Base-by-base conservation (phyloP, 164 flowering plant genomes). In the Amborella trichopoda region DNA sequence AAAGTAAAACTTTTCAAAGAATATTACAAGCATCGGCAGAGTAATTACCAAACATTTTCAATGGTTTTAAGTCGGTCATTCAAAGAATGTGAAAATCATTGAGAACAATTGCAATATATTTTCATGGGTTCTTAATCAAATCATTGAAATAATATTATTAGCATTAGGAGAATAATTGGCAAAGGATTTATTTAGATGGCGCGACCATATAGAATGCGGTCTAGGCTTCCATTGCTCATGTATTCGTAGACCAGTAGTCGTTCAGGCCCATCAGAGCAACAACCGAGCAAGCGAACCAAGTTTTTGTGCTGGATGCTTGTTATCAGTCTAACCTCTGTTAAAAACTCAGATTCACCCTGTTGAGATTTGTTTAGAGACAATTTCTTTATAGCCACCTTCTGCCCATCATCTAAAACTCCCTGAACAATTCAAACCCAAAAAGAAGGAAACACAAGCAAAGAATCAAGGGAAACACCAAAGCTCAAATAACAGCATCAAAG, bases 161-260 rank as follows among this genome's bases (percentile, higher is more conserved):
- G 44, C 23, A 41, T 22, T 4, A 41, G 17, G 16, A n/a, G 28
- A 23, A 19, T 22, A 14, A 19, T 25, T 19, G 23, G 44, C 3
- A 41, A 25, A 41, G n/a, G n/a, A n/a, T n/a, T n/a, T n/a, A n/a
- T n/a, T n/a, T n/a, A n/a, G n/a, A n/a, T n/a, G n/a, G n/a, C n/a
- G n/a, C n/a, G n/a, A 51, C 95, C 80, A 28, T 80, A 86, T 40
- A 83, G 52, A 50, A 73, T 76, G 37, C 26, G 41, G 43, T 86
- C 87, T 62, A 85, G 57, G 70, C 91, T 85, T 61, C 61, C 74
- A 50, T 82, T 82, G 5, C 85, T 80, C 91, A 85, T 66, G 54
- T 72, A 80, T 28, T 85, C 95, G 52, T 82, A 85, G 30, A 85
- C 17, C 46, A 85, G 49, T 59, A 85, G 69, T 53, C 62, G 80